A percentile compares a stretch with the other conserved stretches of the same genome.
phyloP scores from a whole-genome alignment of 2,329 filamentous ascomycete species.

The Alternaria dauci region DNA sequence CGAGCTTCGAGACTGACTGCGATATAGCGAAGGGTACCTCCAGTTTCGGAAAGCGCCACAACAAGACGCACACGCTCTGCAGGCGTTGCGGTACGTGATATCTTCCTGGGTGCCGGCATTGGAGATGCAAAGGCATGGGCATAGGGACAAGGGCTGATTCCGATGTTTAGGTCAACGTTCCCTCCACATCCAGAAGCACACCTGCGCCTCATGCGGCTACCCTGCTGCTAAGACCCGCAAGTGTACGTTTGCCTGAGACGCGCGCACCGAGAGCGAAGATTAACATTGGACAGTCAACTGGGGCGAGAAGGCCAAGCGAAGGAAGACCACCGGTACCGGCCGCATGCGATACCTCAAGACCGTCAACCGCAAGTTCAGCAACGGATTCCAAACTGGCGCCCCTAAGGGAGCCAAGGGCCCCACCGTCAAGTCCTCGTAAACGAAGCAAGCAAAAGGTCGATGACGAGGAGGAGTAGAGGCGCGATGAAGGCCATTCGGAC shows the following conservation, averaged over 20 bases:
- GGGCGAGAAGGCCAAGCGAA: conserved; percentile 99
- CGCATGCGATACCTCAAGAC: conserved; percentile 95
- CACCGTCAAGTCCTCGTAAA: conserved; percentile 38
- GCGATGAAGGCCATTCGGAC: conserved; percentile 37
- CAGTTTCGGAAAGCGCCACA: conserved; percentile 84
- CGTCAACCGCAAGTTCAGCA: conserved; percentile 93
- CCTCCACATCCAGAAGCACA: conserved; percentile 99
- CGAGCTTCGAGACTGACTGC: conserved; percentile 55
- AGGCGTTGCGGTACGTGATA: conserved; percentile 90
- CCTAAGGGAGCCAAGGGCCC: conserved; percentile 84
- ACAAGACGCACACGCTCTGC: conserved; percentile 98
- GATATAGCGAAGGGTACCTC: conserved; percentile 74
- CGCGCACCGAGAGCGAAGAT: conserved; percentile 22
- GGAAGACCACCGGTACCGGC: conserved; percentile 98
- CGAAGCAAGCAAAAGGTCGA: conserved; percentile 20
- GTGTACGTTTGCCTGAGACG: conserved; percentile 75
- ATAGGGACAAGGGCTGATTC: conserved; percentile 45
- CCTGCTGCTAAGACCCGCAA: conserved; percentile 96
- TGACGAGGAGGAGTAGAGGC: conserved; percentile 31
- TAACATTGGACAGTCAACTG: conserved; percentile 81
- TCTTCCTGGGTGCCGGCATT: conserved; percentile 17
- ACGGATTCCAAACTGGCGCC: conserved; percentile 92
- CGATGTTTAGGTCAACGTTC: conserved; percentile 79
- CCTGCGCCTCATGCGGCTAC: conserved; percentile 95
- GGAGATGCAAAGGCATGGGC: conserved; percentile 14